Conservation (phyloP, 257 asterid species). For the Vinca minor region DNA sequence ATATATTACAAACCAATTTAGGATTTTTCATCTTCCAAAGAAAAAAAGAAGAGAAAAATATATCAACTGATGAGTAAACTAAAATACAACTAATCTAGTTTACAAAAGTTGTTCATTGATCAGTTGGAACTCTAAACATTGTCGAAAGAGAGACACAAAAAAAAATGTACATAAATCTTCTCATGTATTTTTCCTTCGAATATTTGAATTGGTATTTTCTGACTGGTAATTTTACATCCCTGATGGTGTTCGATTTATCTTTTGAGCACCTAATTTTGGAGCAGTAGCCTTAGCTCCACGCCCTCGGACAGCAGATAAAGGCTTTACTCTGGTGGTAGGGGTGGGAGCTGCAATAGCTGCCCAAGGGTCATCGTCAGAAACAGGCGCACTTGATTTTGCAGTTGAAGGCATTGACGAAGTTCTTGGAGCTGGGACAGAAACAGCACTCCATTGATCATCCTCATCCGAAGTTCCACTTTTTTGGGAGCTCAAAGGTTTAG, state of each 20-base stretch:
- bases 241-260: conserved; percentile 78
- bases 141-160: conserved; percentile 4
- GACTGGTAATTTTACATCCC: conserved; percentile 39
- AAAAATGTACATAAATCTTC: conserved; percentile 33
- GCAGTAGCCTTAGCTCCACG: conserved; percentile 64
- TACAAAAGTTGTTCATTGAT: conserved; percentile 8
- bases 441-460: conserved; percentile 64
- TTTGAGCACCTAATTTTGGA: conserved; percentile 70
- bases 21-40: conserved; percentile 6
- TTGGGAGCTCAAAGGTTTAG: conserved; percentile 32
- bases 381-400: conserved; percentile 35
- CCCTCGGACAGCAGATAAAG: conserved; percentile 53
- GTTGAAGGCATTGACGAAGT: conserved; percentile 35
- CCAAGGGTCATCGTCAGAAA: conserved; percentile 68
- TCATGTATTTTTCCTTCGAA: conserved; percentile 2
- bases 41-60: not conserved
- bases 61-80: not conserved
- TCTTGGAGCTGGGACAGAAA: conserved; percentile 56
- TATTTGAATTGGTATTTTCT: conserved; percentile 4
- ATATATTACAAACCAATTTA: conserved; percentile 20
- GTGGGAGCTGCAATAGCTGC: conserved; percentile 82
- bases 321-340: conserved; percentile 63
- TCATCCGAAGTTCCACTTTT: conserved; percentile 28
- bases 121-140: conserved; percentile 12
- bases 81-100: conserved; percentile 23